Evolutionary conservation across 2,329 filamentous ascomycete species (phyloP).

Genomic region (Colletotrichum sublineola): DNA sequence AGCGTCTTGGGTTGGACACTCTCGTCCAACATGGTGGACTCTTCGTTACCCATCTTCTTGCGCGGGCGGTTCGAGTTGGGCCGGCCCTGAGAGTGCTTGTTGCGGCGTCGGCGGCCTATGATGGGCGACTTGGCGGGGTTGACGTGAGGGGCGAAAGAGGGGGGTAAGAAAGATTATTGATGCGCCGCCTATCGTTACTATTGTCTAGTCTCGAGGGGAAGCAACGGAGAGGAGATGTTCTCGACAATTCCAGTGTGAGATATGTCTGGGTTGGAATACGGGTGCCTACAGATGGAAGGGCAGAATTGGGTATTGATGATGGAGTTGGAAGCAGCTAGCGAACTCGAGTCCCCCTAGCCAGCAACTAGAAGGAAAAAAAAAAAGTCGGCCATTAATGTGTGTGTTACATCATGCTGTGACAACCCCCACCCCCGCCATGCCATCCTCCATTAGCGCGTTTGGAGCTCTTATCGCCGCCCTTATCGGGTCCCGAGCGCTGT

Average conservation of each 20-base stretch:
- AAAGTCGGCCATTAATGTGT: constrained; percentile 13
- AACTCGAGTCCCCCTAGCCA: not conserved
- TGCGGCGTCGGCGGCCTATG: constrained; percentile 57
- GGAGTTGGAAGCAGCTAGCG: not conserved
- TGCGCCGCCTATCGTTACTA: not conserved
- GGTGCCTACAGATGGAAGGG: not conserved
- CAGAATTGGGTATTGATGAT: not conserved
- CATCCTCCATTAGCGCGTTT: not conserved
- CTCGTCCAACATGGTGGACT: constrained; percentile 76
- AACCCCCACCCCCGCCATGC: constrained; percentile 29
- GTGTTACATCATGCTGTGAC: constrained; percentile 39
- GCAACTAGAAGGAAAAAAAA: constrained; percentile 26
- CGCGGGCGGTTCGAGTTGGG: constrained; percentile 49
- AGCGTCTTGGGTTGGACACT: constrained; percentile 75
- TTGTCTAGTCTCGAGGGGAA: not conserved
- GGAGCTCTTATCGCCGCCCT: constrained; percentile 33
- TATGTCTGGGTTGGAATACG: not conserved
- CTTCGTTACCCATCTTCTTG: constrained; percentile 87
- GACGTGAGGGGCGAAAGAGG: constrained; percentile 2
- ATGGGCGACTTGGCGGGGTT: constrained; percentile 45
- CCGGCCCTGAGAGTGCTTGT: constrained; percentile 52
- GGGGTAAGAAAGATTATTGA: not conserved
- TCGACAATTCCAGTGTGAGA: not conserved
- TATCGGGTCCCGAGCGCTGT: constrained; percentile 9
- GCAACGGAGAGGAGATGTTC: not conserved